Base-by-base conservation (phyloP, 2,329 filamentous ascomycete species). In the Penicillium expansum region DNA sequence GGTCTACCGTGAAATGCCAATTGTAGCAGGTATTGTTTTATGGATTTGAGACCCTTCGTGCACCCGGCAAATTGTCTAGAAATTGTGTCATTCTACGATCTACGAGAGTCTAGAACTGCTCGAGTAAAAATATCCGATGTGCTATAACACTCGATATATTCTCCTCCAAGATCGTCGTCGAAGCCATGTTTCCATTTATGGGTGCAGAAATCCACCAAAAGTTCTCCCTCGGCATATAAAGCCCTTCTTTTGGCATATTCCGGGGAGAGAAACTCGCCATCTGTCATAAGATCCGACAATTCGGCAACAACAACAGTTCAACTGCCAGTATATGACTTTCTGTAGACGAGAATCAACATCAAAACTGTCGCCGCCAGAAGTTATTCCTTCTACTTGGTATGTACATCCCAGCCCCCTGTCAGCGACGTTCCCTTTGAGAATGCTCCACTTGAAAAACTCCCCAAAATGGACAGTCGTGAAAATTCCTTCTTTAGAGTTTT, bases 201-300 rank as follows among this genome's bases (percentile, higher is more conserved):
- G n/a, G 6, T 30, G 3, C n/a, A 8, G 4, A 14, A 45, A 32
- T 30, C 13, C 2, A 32, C 43, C 29, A n/a, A 32, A 32, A 45
- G 2, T 11, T n/a, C 8, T 16, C 7, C 8, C 5, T 27, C 27
- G n/a, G n/a, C 22, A 24, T 9, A 9, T 13, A 27, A 3, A 11
- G 2, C 1, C 9, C 43, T 10, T 22, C 7, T 4, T 30, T 20
- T n/a, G 43, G 27, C 11, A 32, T 20, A 30, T 10, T 32, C n/a
- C 2, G 1, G n/a, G 1, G 6, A 30, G 18, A 10, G 2, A 3
- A 29, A 7, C 3, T 14, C 3, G 10, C 18, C n/a, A 11, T 5
- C 24, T 10, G 41, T 18, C 9, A 29, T 44, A 11, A 29, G 5
- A 10, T 29, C 29, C 41, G 10, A 27, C 4, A 2, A 29, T 43